A percentile compares a stretch with the other conserved stretches of the same genome.
phyloP scores from a whole-genome alignment of 306 rosid species.

The Acacia confusa region DNA sequence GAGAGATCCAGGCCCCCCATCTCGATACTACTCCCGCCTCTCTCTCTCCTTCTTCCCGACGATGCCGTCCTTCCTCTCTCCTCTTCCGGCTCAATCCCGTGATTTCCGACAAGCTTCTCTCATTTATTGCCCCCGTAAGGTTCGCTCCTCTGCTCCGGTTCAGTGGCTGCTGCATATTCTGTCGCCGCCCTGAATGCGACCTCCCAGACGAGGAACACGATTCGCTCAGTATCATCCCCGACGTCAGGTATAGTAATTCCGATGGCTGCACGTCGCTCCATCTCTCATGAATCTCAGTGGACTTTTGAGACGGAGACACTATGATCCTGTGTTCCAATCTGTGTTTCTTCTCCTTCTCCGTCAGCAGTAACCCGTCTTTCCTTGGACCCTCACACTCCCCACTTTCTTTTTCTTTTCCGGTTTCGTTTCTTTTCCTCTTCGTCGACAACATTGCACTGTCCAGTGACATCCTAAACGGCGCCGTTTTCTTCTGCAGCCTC shows the following conservation, averaged over 20 bases:
- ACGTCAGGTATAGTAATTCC: slow-evolving; percentile 67
- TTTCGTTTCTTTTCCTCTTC: slow-evolving; percentile 24
- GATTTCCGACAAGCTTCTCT: slow-evolving; percentile 80
- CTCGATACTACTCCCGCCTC: slow-evolving; percentile 42
- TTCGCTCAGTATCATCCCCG: slow-evolving; percentile 70
- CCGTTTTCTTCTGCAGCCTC: background rate
- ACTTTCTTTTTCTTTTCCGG: slow-evolving; percentile 3
- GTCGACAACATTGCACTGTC: slow-evolving; percentile 43
- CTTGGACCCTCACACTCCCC: slow-evolving; percentile 51
- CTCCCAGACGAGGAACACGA: background rate
- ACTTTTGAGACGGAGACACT: slow-evolving; percentile 49
- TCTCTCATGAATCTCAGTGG: slow-evolving; percentile 41
- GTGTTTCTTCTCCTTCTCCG: slow-evolving; percentile 33
- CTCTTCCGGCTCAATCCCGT: slow-evolving; percentile 63
- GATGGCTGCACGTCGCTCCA: slow-evolving; percentile 86
- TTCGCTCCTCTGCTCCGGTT: slow-evolving; percentile 20
- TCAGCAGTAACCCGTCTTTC: slow-evolving; percentile 64
- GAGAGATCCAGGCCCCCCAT: slow-evolving; percentile 63
- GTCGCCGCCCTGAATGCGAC: slow-evolving; percentile 5
- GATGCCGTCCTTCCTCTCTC: background rate
- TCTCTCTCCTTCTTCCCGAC: slow-evolving; percentile 27
- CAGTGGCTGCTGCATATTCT: slow-evolving; percentile 20
- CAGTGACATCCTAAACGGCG: slow-evolving; percentile 63
- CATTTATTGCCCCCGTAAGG: slow-evolving; percentile 45
- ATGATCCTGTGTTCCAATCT: slow-evolving; percentile 78